Evolutionary conservation across 164 flowering plant species (phyloP).

Genomic region (Dillenia suffruticosa): DNA sequence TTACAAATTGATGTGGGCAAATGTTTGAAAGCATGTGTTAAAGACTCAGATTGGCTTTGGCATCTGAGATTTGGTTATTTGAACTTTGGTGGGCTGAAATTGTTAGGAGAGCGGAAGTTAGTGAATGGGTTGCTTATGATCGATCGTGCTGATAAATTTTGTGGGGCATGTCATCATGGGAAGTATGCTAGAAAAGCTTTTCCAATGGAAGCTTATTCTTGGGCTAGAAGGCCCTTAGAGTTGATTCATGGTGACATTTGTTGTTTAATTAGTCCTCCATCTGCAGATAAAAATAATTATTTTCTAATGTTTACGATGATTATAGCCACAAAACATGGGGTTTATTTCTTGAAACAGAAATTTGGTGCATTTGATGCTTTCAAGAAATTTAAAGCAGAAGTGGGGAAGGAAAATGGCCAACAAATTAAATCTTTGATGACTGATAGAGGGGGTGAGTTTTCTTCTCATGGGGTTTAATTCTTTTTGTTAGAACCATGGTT

Average conservation of each 20-base stretch:
- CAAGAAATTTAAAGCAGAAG: slow-evolving; percentile 3
- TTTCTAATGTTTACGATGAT: slow-evolving; percentile 13
- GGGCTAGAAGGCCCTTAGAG: slow-evolving; percentile 5
- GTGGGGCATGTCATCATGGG: slow-evolving; percentile 4
- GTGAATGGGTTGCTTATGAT: slow-evolving; percentile 1
- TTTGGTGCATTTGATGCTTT: slow-evolving; percentile 11
- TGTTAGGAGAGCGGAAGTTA: not conserved
- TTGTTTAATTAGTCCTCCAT: slow-evolving; percentile 3
- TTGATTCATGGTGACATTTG: slow-evolving; percentile 6
- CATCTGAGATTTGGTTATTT: slow-evolving; percentile 3
- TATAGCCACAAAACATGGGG: slow-evolving; percentile 7
- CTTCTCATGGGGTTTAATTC: too few relatives aligned
- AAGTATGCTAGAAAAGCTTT: slow-evolving; percentile 1
- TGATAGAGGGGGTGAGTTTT: slow-evolving; percentile 3
- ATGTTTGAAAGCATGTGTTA: not conserved
- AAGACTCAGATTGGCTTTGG: not conserved
- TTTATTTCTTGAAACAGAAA: slow-evolving; percentile 6
- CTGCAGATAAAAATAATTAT: not conserved
- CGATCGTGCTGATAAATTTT: not conserved
- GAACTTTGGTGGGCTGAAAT: not conserved
- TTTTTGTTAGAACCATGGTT: not conserved
- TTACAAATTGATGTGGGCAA: not conserved
- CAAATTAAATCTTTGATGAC: slow-evolving; percentile 2
- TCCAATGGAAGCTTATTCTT: not conserved
- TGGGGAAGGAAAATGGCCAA: slow-evolving; percentile 6